These are phyloP conservation scores for Lavandula angustifolia DNA, from an alignment of 257 asterid species.

Conservation along the genomic window DNA sequence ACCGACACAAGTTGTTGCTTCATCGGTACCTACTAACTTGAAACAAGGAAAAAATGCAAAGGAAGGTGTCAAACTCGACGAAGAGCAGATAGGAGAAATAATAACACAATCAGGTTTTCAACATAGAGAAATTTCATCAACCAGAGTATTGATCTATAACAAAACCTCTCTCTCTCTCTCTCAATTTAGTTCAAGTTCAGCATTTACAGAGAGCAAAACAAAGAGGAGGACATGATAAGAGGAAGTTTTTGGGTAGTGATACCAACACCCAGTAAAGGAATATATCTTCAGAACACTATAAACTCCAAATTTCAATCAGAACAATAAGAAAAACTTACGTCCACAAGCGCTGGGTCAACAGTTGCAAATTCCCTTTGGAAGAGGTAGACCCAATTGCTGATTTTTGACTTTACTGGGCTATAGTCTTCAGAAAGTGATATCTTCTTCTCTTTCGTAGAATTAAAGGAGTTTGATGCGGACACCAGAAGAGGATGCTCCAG, in stretches of 20 bases:
- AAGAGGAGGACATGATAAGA: no score
- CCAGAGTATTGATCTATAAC: neutral
- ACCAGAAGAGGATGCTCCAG: constrained; percentile 74
- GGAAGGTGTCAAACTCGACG: constrained; percentile 1
- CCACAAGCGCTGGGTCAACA: constrained; percentile 74
- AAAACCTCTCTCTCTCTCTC: neutral
- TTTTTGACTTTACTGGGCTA: constrained; percentile 36
- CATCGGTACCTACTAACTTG: constrained; percentile 88
- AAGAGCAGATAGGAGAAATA: neutral
- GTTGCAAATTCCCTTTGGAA: constrained; percentile 94
- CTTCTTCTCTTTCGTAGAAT: constrained; percentile 52
- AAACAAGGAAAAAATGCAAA: constrained; percentile 33
- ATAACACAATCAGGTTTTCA: neutral
- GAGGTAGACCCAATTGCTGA: constrained; percentile 64
- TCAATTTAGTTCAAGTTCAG: neutral
- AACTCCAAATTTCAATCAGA: constrained; percentile 1
- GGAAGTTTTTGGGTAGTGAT: no score
- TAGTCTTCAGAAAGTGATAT: constrained; percentile 48
- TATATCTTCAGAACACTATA: constrained; percentile 1
- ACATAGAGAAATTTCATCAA: neutral
- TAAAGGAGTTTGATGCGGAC: constrained; percentile 61
- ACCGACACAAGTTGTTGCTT: constrained; percentile 96
- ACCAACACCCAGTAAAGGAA: neutral
- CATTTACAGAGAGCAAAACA: no score
- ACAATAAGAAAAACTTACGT: constrained; percentile 50